Evolutionary conservation across 306 rosid genomes (phyloP).

Genomic region (Pachyrhizus erosus): DNA sequence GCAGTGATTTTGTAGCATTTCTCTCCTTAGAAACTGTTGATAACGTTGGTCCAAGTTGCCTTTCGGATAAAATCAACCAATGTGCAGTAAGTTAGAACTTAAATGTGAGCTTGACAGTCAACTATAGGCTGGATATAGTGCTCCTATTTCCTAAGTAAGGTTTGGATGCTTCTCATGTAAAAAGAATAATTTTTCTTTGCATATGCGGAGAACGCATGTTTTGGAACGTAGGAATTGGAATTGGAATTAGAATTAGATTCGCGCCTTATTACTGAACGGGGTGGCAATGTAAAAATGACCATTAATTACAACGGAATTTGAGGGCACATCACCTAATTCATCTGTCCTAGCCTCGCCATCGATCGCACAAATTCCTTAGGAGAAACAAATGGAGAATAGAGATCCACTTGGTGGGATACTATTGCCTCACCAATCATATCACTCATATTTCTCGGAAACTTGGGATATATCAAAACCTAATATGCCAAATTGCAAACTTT

Average conservation of each 20-base stretch:
- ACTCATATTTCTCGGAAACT: neutral
- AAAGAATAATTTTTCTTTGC: neutral
- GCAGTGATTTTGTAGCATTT: too few species aligned
- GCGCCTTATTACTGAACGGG: neutral
- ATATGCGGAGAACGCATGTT: neutral
- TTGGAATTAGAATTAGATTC: constrained; percentile 44
- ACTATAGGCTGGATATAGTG: neutral
- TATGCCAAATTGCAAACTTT: neutral
- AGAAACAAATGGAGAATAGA: constrained; percentile 9
- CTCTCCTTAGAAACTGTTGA: too few species aligned
- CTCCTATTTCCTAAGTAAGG: too few species aligned
- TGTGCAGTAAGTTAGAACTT: too few species aligned
- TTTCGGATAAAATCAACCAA: too few species aligned
- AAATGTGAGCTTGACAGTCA: neutral
- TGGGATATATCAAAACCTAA: neutral
- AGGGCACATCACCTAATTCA: neutral
- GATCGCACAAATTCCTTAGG: constrained; percentile 37
- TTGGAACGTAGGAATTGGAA: constrained; percentile 26
- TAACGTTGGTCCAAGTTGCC: too few species aligned
- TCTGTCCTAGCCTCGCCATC: too few species aligned
- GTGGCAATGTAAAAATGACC: neutral
- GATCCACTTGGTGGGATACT: too few species aligned
- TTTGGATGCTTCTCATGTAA: neutral
- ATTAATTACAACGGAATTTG: neutral
- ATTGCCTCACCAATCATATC: too few species aligned